These are phyloP conservation scores for Tulasnella sp. DNA, from an alignment of 768 basidiomycete species.

Conservation along the genomic window DNA sequence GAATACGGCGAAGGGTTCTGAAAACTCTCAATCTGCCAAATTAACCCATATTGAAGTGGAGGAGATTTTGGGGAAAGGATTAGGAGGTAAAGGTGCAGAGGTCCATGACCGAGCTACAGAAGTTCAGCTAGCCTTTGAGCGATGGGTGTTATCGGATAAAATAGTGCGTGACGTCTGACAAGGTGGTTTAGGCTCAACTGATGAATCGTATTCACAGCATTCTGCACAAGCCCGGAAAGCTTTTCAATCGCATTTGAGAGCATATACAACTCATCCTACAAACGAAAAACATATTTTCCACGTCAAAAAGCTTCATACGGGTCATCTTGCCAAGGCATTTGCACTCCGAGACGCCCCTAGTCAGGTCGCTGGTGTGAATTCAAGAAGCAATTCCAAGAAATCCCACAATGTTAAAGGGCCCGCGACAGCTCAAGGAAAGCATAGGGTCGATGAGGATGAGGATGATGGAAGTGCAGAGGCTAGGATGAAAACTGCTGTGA, in stretches of 20 bases:
- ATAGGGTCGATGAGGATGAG: conserved; percentile 19
- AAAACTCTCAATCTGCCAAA: conserved; percentile 26
- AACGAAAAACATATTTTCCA: conserved; percentile 96
- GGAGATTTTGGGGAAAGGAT: conserved; percentile 60
- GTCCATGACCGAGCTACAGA: conserved; percentile 87
- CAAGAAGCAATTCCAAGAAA: conserved; percentile 16
- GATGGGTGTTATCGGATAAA: conserved; percentile 70
- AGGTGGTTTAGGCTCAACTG: background rate
- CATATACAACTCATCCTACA: conserved; percentile 92
- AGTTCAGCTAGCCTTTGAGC: conserved; percentile 87
- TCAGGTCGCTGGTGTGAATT: conserved; percentile 23
- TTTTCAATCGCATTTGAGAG: conserved; percentile 84
- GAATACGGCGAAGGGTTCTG: conserved; percentile 28
- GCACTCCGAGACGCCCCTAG: conserved; percentile 75
- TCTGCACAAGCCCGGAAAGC: conserved; percentile 65
- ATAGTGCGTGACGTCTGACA: conserved; percentile 38
- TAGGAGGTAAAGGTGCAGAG: conserved; percentile 70
- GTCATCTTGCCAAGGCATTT: conserved; percentile 87
- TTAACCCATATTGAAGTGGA: conserved; percentile 55
- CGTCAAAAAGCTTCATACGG: conserved; percentile 83
- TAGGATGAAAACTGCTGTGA: conserved; percentile 77
- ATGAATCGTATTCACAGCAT: conserved; percentile 41
- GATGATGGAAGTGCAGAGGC: conserved; percentile 49
- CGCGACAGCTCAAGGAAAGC: conserved; percentile 29
- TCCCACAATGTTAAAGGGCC: conserved; percentile 21